Percentiles rank a stretch among this genome's conserved stretches.
Conservation (phyloP, 2,329 filamentous ascomycete genomes). For the Neopestalotiopsis sp. region DNA sequence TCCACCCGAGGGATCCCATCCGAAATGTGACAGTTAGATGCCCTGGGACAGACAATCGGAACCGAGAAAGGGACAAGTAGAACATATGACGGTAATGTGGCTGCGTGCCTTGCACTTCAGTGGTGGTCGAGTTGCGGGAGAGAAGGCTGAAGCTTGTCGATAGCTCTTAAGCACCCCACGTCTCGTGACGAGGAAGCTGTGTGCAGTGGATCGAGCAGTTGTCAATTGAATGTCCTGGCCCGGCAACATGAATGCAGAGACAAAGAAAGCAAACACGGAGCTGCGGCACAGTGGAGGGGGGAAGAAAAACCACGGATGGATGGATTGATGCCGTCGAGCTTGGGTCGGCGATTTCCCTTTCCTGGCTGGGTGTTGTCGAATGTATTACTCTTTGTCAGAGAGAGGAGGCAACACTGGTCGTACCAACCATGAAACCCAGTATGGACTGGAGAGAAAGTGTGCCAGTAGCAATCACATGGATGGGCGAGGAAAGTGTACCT, state of each 20-base stretch:
- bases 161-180: conserved; percentile 15
- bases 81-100: not conserved
- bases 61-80: conserved; percentile 5
- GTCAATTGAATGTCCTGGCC: not conserved
- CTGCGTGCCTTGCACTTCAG: conserved; percentile 10
- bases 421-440: too few species aligned
- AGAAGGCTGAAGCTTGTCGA: conserved; percentile 11
- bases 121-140: not conserved
- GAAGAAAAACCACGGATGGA: not conserved
- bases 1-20: not conserved
- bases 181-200: conserved; percentile 11
- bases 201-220: conserved; percentile 10
- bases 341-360: not conserved
- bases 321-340: not conserved
- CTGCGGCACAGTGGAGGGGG: not conserved
- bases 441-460: too few species aligned
- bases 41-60: conserved; percentile 9
- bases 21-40: not conserved
- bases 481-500: too few species aligned
- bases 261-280: conserved; percentile 2
- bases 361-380: not conserved
- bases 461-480: too few species aligned
- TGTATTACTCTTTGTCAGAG: not conserved
- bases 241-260: not conserved
- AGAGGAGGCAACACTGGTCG: not conserved